A percentile compares a stretch with the other conserved stretches of the same genome.
Conservation (phyloP, 192 early-diverging fungal species). For the Spinellus fusiger region DNA sequence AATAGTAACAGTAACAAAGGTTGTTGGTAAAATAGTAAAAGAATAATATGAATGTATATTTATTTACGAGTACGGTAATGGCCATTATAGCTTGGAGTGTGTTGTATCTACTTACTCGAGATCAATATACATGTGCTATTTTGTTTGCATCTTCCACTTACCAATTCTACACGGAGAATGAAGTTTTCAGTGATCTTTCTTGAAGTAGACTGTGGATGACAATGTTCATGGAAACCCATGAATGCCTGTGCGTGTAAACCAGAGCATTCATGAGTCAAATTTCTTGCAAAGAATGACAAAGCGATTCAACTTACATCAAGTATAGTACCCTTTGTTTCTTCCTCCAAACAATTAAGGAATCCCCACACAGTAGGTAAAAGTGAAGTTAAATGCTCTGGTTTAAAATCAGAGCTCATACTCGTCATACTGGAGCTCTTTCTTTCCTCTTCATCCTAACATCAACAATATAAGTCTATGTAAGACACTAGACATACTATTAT, state of each 20-base stretch:
- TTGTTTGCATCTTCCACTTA: background rate
- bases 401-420: constrained; percentile 31
- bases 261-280: background rate
- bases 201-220: constrained; percentile 27
- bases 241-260: constrained; percentile 13
- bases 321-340: constrained; percentile 23
- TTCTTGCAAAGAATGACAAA: background rate
- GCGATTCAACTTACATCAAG: constrained; percentile 21
- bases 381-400: constrained; percentile 36
- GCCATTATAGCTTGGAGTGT: constrained; percentile 34
- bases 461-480: background rate
- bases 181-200: constrained; percentile 26
- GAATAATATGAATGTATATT: too few relatives aligned
- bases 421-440: constrained; percentile 22
- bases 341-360: constrained; percentile 40
- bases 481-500: background rate
- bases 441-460: background rate
- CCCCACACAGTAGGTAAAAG: constrained; percentile 48
- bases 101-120: constrained; percentile 28
- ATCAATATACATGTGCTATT: background rate
- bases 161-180: constrained; percentile 24
- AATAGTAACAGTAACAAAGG: too few relatives aligned
- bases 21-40: too few relatives aligned
- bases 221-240: constrained; percentile 17
- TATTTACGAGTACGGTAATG: background rate